phyloP scores from a whole-genome alignment of 2,329 filamentous ascomycete species.

The Xylaria sp. region DNA sequence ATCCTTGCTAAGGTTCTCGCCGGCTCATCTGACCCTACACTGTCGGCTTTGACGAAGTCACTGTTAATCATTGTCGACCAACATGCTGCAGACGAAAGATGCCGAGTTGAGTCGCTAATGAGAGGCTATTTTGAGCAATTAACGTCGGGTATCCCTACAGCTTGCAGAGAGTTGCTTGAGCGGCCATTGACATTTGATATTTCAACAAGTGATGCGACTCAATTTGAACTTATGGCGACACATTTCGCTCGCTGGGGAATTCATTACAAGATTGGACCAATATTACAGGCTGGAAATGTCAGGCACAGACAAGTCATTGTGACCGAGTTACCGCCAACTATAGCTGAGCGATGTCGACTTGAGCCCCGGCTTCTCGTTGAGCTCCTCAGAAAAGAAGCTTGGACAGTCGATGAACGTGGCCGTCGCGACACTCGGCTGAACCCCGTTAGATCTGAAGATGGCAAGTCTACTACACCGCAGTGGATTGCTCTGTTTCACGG shows the following conservation, averaged over 20 bases:
- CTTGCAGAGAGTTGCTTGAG: constrained; percentile 37
- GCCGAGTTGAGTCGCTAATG: constrained; percentile 71
- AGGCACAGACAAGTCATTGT: constrained; percentile 41
- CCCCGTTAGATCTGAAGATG: not conserved
- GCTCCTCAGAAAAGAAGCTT: constrained; percentile 69
- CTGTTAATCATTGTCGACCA: constrained; percentile 79
- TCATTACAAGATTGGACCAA: constrained; percentile 45
- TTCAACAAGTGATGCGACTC: constrained; percentile 50
- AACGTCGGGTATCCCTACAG: constrained; percentile 13
- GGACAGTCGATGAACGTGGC: constrained; percentile 53
- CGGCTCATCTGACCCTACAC: constrained; percentile 3
- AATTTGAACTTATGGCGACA: constrained; percentile 49
- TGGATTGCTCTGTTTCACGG: constrained; percentile 61
- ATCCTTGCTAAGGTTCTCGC: constrained; percentile 60
- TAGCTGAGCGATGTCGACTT: constrained; percentile 67
- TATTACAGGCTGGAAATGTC: constrained; percentile 2
- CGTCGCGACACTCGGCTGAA: constrained; percentile 3
- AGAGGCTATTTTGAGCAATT: constrained; percentile 40
- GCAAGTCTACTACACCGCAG: constrained; percentile 14
- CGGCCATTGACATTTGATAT: constrained; percentile 62
- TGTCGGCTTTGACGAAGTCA: constrained; percentile 6
- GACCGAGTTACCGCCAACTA: constrained; percentile 59
- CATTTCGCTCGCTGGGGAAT: constrained; percentile 74
- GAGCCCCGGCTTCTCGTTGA: constrained; percentile 69
- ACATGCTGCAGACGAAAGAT: constrained; percentile 88